phyloP scores from a whole-genome alignment of 495 filamentous ascomycete species.

The Aspergillus heteromorphus region DNA sequence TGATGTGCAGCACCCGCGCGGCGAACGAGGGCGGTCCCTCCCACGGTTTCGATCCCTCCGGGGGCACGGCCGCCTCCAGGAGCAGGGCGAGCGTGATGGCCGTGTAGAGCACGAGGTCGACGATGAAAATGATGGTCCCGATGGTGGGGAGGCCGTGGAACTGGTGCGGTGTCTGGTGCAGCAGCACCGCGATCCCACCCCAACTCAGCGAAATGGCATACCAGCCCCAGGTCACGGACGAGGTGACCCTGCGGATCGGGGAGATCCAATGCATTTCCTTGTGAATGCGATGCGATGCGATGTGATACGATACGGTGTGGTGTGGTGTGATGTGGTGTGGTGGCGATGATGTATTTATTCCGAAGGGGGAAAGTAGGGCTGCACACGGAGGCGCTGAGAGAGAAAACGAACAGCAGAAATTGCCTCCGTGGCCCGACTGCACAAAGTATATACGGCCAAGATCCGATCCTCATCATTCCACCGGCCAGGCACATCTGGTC shows the following conservation, averaged over 20 bases:
- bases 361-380: too few relatives aligned
- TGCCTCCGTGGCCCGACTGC: too few relatives aligned
- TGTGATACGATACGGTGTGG: background rate
- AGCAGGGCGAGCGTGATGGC: conserved; percentile 47
- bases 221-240: conserved; percentile 15
- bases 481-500: too few relatives aligned
- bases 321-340: background rate
- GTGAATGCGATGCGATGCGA: background rate
- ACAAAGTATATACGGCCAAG: too few relatives aligned
- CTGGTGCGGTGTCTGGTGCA: conserved; percentile 47
- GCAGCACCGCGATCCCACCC: conserved; percentile 50
- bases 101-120: conserved; percentile 51
- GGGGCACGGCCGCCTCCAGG: conserved; percentile 29
- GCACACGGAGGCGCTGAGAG: too few relatives aligned
- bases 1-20: conserved; percentile 19
- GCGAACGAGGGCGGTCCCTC: background rate
- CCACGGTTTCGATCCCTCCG: conserved; percentile 26
- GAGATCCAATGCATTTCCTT: too few relatives aligned
- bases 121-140: conserved; percentile 52
- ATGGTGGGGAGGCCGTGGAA: conserved; percentile 49
- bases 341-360: too few relatives aligned
- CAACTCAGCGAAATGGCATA: conserved; percentile 27
- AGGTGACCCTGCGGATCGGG: background rate
- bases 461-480: too few relatives aligned
- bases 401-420: too few relatives aligned